phyloP scores from a whole-genome alignment of 202 grass and related monocot genomes.

The Schoenoplectus tabernaemontani region DNA sequence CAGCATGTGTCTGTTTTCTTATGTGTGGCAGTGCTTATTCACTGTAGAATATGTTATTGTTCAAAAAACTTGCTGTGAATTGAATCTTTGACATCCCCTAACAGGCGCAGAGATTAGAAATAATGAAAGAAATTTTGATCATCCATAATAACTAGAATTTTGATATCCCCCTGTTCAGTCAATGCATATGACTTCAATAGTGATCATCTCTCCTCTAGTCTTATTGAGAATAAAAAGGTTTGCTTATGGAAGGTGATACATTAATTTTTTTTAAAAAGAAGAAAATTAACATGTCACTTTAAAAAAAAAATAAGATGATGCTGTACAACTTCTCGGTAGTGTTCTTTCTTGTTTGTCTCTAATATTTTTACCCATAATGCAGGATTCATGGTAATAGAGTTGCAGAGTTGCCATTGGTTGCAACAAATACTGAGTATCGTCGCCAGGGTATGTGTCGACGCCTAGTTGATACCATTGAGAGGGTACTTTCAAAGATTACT shows the following conservation, averaged over 20 bases:
- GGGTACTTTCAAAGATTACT: slow-evolving; percentile 31
- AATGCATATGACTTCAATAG: neutral
- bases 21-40: neutral
- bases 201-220: neutral
- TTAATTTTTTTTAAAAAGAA: neutral
- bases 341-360: slow-evolving; percentile 1
- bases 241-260: neutral
- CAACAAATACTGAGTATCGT: slow-evolving; percentile 67
- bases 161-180: neutral
- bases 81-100: neutral
- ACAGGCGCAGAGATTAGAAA: neutral
- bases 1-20: neutral
- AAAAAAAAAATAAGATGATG: slow-evolving; percentile 2
- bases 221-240: neutral
- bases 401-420: slow-evolving; percentile 77
- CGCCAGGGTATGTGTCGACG: slow-evolving; percentile 84
- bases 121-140: neutral
- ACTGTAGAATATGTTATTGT: neutral
- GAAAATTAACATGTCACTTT: neutral
- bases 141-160: neutral
- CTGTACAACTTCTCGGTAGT: neutral
- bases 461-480: slow-evolving; percentile 73
- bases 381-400: slow-evolving; percentile 88
- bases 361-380: slow-evolving; percentile 11
- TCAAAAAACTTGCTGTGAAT: neutral